A percentile compares a stretch with the other conserved stretches of the same genome.
phyloP scores from a whole-genome alignment of 345 rosid species.

The Lagerstroemia speciosa region DNA sequence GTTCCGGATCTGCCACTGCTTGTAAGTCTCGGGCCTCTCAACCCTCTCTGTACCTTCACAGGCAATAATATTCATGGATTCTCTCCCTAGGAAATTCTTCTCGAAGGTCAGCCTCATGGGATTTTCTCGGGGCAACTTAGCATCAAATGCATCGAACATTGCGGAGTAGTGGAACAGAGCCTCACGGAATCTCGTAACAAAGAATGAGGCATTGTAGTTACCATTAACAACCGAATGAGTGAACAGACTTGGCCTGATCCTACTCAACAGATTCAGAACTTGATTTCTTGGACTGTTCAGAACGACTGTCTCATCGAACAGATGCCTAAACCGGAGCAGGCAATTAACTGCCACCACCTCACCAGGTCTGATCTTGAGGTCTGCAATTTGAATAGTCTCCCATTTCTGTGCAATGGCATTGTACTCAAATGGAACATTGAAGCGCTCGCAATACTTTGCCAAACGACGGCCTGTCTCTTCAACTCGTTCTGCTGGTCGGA shows the following conservation, averaged over 20 bases:
- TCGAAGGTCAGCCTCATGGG: constrained; percentile 22
- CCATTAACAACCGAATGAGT: constrained; percentile 22
- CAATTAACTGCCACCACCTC: constrained; percentile 43
- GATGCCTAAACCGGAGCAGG: constrained; percentile 26
- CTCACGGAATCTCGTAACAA: constrained; percentile 35
- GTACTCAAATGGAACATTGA: constrained; percentile 36
- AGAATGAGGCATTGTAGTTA: constrained; percentile 32
- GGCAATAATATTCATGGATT: constrained; percentile 30
- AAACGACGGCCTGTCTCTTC: constrained; percentile 33
- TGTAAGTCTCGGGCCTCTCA: constrained; percentile 40
- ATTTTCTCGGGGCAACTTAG: constrained; percentile 25
- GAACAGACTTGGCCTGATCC: constrained; percentile 26
- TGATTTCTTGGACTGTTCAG: constrained; percentile 28
- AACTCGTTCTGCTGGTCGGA: constrained; percentile 34
- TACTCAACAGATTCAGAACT: constrained; percentile 24
- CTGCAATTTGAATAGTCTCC: constrained; percentile 30
- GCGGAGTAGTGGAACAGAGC: constrained; percentile 33
- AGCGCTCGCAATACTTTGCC: constrained; percentile 35
- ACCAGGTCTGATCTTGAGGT: constrained; percentile 17
- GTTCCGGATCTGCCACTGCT: constrained; percentile 34
- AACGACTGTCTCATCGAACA: constrained; percentile 31
- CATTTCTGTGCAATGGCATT: constrained; percentile 29
- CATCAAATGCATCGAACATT: constrained; percentile 28
- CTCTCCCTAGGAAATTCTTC: constrained; percentile 24
- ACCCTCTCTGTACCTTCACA: constrained; percentile 34